These are phyloP conservation scores for Urtica urens DNA, from an alignment of 306 rosid genomes.

Conservation along the genomic window DNA sequence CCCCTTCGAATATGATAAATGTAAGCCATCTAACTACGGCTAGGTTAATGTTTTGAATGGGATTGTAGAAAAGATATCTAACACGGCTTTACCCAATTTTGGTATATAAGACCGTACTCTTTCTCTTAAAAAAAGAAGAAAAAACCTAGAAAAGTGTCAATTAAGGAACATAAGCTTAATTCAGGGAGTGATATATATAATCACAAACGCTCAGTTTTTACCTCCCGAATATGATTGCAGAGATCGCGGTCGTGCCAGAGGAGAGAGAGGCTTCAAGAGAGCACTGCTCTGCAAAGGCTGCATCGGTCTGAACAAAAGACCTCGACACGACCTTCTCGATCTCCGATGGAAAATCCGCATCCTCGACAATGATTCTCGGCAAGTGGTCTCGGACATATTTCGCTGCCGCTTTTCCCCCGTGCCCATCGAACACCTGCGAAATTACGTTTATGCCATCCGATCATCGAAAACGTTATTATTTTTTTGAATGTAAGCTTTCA, in stretches of 20 bases:
- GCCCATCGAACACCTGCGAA: conserved; percentile 90
- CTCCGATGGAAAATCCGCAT: conserved; percentile 71
- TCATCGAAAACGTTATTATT: neutral
- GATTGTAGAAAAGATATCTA: too few species aligned
- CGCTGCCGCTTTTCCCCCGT: conserved; percentile 83
- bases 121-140: too few species aligned
- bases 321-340: conserved; percentile 85
- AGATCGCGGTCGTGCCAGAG: conserved; percentile 92
- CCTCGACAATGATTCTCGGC: conserved; percentile 80
- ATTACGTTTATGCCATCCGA: conserved; percentile 2
- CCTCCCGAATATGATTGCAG: conserved; percentile 95
- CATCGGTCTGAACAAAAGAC: conserved; percentile 72
- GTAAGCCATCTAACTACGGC: too few species aligned
- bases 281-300: conserved; percentile 62
- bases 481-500: neutral
- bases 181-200: neutral
- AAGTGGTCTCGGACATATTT: conserved; percentile 76
- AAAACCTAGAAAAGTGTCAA: neutral
- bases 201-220: conserved; percentile 8
- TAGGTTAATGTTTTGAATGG: too few species aligned
- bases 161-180: too few species aligned
- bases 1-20: too few species aligned
- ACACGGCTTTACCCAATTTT: too few species aligned
- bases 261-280: conserved; percentile 47
- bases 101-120: too few species aligned